A percentile compares a stretch with the other conserved stretches of the same genome.
phyloP scores from a whole-genome alignment of 1,139 yeast species.

The Blastobotrys serpentis region DNA sequence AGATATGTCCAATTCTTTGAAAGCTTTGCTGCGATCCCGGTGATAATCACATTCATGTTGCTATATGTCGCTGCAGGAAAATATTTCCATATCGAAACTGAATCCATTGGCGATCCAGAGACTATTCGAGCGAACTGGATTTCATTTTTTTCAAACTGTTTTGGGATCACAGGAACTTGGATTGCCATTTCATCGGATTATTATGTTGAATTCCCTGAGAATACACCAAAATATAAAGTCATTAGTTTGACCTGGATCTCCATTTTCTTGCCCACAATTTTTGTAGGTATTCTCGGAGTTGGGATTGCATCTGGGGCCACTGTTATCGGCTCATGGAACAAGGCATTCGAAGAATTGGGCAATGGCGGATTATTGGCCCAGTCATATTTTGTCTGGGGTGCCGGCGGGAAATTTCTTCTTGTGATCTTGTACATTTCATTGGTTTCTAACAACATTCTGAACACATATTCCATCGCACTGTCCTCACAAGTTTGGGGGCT shows the following conservation, averaged over 20 bases:
- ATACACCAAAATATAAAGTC: conserved; percentile 56
- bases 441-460: conserved; percentile 76
- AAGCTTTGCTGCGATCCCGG: conserved; percentile 66
- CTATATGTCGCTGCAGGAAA: conserved; percentile 67
- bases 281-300: conserved; percentile 73
- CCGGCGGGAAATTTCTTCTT: conserved; percentile 72
- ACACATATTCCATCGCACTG: conserved; percentile 82
- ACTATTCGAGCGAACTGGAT: conserved; percentile 64
- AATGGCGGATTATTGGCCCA: conserved; percentile 75
- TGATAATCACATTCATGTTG: conserved; percentile 62
- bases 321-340: conserved; percentile 55
- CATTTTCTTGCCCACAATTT: conserved; percentile 67
- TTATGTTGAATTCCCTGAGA: conserved; percentile 77
- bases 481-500: conserved; percentile 71
- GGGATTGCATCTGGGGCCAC: conserved; percentile 70
- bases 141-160: conserved; percentile 69
- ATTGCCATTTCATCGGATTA: conserved; percentile 86
- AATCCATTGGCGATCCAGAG: conserved; percentile 44
- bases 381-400: conserved; percentile 74
- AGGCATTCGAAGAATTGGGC: conserved; percentile 58
- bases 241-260: conserved; percentile 67
- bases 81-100: conserved; percentile 46
- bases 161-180: conserved; percentile 88
- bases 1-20: conserved; percentile 68
- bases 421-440: conserved; percentile 68